Percentiles rank a stretch among this genome's conserved stretches.
These are phyloP conservation scores for Durio zibethinus DNA, from an alignment of 345 rosid genomes.

Conservation along the genomic window DNA sequence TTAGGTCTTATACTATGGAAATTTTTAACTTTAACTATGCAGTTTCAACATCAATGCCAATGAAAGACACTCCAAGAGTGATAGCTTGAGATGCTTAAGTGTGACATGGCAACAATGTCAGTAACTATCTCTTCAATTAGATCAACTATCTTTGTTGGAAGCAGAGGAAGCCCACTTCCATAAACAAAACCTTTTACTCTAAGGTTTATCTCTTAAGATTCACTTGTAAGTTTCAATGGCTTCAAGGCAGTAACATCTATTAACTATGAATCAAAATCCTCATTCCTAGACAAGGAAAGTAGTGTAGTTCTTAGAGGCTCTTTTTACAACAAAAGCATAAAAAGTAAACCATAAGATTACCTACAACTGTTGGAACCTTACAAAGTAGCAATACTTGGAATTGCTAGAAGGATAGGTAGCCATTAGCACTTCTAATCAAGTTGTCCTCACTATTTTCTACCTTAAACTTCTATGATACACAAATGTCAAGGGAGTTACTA, in stretches of 20 bases:
- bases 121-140: constrained; percentile 59
- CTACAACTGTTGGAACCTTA: constrained; percentile 64
- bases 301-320: constrained; percentile 42
- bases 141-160: constrained; percentile 45
- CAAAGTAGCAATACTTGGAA: constrained; percentile 89
- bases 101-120: constrained; percentile 65
- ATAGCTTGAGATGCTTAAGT: too few species aligned
- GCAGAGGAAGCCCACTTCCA: constrained; percentile 38
- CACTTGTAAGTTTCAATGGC: constrained; percentile 50
- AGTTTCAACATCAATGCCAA: too few species aligned
- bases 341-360: constrained; percentile 31
- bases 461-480: constrained; percentile 79
- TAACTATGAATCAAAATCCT: constrained; percentile 46
- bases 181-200: constrained; percentile 41
- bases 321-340: constrained; percentile 32
- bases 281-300: constrained; percentile 55
- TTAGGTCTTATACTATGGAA: too few species aligned
- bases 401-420: constrained; percentile 89
- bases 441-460: constrained; percentile 89
- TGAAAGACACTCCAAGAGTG: too few species aligned
- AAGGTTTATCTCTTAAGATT: constrained; percentile 34
- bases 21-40: too few species aligned
- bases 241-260: constrained; percentile 55
- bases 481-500: constrained; percentile 91
- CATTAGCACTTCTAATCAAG: constrained; percentile 77